A percentile compares a stretch with the other conserved stretches of the same genome.
Evolutionary conservation across 2,329 filamentous ascomycete genomes (phyloP).

Genomic region (Fusarium acutatum): DNA sequence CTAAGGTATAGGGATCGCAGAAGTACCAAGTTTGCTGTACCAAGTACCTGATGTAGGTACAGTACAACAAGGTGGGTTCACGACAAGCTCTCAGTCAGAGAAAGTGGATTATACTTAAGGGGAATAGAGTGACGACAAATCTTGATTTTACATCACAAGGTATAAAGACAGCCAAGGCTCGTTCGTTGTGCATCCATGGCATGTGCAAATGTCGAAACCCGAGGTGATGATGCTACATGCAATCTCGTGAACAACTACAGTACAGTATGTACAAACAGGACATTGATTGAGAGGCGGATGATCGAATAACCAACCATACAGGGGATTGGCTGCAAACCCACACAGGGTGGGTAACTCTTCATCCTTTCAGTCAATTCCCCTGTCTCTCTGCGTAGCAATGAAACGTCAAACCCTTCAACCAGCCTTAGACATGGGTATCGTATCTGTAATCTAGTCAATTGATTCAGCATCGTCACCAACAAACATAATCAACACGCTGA

Average conservation of each 20-base stretch:
- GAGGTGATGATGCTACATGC: constrained; percentile 5
- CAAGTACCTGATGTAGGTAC: constrained; percentile 11
- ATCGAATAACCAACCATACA: constrained; percentile 14
- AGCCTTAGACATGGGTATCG: constrained; percentile 4
- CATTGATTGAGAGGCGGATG: constrained; percentile 4
- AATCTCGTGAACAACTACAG: background rate
- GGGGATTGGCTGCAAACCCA: background rate
- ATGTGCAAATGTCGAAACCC: constrained; percentile 24
- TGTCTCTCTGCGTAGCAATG: background rate
- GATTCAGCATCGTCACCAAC: background rate
- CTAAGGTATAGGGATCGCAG: background rate
- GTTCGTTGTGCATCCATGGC: background rate
- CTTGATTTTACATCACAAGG: background rate
- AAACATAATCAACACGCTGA: constrained; percentile 11
- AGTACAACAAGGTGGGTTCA: constrained; percentile 14
- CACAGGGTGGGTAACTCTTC: constrained; percentile 24
- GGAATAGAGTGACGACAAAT: background rate
- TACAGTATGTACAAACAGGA: background rate
- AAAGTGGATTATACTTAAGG: constrained; percentile 10
- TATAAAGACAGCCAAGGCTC: background rate
- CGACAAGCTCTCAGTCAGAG: constrained; percentile 2
- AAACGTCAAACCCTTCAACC: constrained; percentile 1
- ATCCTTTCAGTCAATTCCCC: background rate
- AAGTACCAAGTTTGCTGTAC: background rate
- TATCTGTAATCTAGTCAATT: constrained; percentile 8